Conservation (phyloP, 1,284 basidiomycete genomes). For the Ceratobasidium papillatum region DNA sequence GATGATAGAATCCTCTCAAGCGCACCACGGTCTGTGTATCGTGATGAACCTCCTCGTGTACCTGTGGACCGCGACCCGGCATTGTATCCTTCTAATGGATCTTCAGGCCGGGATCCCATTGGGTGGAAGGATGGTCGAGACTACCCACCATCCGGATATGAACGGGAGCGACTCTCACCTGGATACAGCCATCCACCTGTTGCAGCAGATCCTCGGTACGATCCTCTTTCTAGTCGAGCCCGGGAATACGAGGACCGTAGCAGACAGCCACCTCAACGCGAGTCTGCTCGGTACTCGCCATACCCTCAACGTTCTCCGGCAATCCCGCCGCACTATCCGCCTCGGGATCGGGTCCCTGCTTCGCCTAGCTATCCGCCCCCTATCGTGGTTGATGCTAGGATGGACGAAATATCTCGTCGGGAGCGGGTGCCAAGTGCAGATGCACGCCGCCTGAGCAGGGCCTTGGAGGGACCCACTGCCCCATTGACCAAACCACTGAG, state of each 20-base stretch:
- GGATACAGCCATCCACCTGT: slow-evolving; percentile 18
- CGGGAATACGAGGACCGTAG: slow-evolving; percentile 34
- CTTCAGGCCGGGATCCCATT: slow-evolving; percentile 35
- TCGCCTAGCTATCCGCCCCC: slow-evolving; percentile 31
- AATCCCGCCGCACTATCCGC: neutral
- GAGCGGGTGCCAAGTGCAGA: slow-evolving; percentile 17
- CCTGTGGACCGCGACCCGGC: slow-evolving; percentile 32
- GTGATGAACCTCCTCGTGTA: slow-evolving; percentile 29
- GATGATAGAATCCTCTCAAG: slow-evolving; percentile 29
- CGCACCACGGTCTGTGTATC: slow-evolving; percentile 25
- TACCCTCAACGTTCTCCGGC: slow-evolving; percentile 20
- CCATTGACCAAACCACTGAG: slow-evolving; percentile 20
- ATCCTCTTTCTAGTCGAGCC: slow-evolving; percentile 23
- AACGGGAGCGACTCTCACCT: slow-evolving; percentile 34
- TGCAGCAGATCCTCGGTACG: slow-evolving; percentile 30
- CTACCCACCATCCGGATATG: slow-evolving; percentile 38
- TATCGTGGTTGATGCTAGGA: slow-evolving; percentile 12
- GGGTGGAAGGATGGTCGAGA: slow-evolving; percentile 38
- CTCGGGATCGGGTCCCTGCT: slow-evolving; percentile 30
- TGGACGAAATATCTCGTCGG: slow-evolving; percentile 27
- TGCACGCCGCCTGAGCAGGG: slow-evolving; percentile 17
- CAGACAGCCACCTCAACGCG: slow-evolving; percentile 23
- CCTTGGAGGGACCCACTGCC: slow-evolving; percentile 11
- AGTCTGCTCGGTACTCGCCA: slow-evolving; percentile 25
- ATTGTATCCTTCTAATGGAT: slow-evolving; percentile 26